A percentile compares a stretch with the other conserved stretches of the same genome.
Evolutionary conservation across 176 grass and related monocot species (phyloP).

Genomic region (Rhynchospora tenuis): DNA sequence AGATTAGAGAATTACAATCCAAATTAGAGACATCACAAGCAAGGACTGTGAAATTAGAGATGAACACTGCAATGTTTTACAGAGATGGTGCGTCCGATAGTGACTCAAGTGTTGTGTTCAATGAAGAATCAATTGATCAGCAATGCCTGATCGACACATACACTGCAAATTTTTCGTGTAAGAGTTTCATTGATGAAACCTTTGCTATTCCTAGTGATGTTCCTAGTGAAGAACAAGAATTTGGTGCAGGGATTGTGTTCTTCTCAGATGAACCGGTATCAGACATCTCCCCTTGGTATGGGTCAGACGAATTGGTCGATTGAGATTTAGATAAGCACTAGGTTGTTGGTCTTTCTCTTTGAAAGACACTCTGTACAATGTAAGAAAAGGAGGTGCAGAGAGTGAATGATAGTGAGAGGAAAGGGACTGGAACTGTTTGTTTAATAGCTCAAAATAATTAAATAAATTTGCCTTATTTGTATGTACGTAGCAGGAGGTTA

Average conservation of each 20-base stretch:
- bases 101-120: slow-evolving; percentile 69
- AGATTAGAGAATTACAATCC: slow-evolving; percentile 19
- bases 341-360: slow-evolving; percentile 27
- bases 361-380: slow-evolving; percentile 19
- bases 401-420: slow-evolving; percentile 19
- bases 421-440: not conserved
- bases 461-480: slow-evolving; percentile 29
- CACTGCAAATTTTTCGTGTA: slow-evolving; percentile 9
- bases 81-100: slow-evolving; percentile 80
- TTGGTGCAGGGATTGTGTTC: not conserved
- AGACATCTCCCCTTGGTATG: not conserved
- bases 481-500: not conserved
- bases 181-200: not conserved
- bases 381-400: slow-evolving; percentile 16
- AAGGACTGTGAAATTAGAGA: slow-evolving; percentile 13
- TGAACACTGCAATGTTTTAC: slow-evolving; percentile 15
- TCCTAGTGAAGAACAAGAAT: slow-evolving; percentile 17
- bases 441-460: slow-evolving; percentile 16
- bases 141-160: slow-evolving; percentile 16
- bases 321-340: slow-evolving; percentile 19
- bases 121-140: slow-evolving; percentile 29
- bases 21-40: slow-evolving; percentile 15
- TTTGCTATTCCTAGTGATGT: slow-evolving; percentile 21
- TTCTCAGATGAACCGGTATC: slow-evolving; percentile 2
- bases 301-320: slow-evolving; percentile 14